Percentiles rank a stretch among this genome's conserved stretches.
phyloP scores from a whole-genome alignment of 345 rosid genomes.

The Eucalyptus erythrocorys region DNA sequence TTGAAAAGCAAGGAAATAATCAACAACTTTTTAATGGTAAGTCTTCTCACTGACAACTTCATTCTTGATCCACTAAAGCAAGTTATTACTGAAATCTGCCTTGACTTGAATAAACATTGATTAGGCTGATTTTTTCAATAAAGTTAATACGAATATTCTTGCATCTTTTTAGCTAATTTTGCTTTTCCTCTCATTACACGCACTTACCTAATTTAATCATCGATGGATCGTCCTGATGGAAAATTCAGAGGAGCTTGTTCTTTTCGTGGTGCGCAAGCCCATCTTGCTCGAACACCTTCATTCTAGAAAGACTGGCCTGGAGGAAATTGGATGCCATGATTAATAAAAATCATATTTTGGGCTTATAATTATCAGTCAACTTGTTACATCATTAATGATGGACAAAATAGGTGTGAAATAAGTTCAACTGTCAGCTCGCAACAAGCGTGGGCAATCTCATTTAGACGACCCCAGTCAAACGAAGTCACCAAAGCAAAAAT shows the following conservation, averaged over 20 bases:
- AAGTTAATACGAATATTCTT: too few relatives aligned
- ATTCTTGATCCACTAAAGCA: too few relatives aligned
- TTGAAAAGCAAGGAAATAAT: not conserved
- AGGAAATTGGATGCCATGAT: not conserved
- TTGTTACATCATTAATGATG: not conserved
- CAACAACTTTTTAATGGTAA: not conserved
- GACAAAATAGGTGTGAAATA: not conserved
- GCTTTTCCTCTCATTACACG: not conserved
- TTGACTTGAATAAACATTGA: too few relatives aligned
- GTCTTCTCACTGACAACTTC: too few relatives aligned
- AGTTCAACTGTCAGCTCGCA: not conserved
- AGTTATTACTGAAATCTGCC: too few relatives aligned
- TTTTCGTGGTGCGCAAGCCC: not conserved
- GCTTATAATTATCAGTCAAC: not conserved
- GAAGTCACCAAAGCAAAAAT: not conserved
- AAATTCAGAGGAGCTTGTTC: not conserved
- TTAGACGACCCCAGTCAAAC: not conserved
- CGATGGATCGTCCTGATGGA: not conserved
- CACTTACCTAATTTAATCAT: not conserved
- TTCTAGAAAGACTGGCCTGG: not conserved
- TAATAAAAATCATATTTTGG: not conserved
- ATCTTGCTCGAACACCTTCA: rapidly evolving
- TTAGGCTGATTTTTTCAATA: too few relatives aligned
- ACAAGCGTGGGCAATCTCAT: not conserved
- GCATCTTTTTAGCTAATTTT: not conserved